Conservation (phyloP, 495 filamentous ascomycete species). For the Xylaria longipes region DNA sequence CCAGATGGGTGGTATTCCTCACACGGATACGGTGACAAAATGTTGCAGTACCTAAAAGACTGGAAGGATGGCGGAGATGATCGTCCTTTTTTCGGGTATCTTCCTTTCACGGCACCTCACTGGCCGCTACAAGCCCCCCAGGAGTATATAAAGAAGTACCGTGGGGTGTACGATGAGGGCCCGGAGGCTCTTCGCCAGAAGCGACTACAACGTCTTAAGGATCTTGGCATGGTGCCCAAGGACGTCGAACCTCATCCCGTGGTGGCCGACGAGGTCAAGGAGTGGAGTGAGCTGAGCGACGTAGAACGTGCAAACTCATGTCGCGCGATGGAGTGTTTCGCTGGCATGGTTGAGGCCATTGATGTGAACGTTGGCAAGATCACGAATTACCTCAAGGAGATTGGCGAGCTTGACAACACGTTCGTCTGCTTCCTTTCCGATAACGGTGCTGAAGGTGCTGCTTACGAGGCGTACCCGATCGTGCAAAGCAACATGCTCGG, state of each 20-base stretch:
- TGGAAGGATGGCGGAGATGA: constrained; percentile 58
- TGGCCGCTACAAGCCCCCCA: constrained; percentile 66
- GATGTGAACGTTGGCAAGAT: constrained; percentile 69
- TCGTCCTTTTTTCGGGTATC: constrained; percentile 65
- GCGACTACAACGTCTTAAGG: constrained; percentile 59
- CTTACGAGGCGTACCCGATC: constrained; percentile 68
- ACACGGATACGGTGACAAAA: constrained; percentile 61
- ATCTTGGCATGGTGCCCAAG: constrained; percentile 58
- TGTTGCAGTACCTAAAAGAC: constrained; percentile 61
- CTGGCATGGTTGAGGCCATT: constrained; percentile 69
- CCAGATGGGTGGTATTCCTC: constrained; percentile 65
- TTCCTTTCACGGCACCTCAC: constrained; percentile 67
- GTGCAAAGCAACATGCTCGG: constrained; percentile 55
- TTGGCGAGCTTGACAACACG: constrained; percentile 68
- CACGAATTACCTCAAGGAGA: constrained; percentile 62
- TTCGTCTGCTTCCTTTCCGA: constrained; percentile 70
- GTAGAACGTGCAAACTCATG: constrained; percentile 62
- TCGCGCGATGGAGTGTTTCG: constrained; percentile 65
- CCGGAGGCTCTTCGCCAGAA: constrained; percentile 61
- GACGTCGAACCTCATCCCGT: constrained; percentile 63
- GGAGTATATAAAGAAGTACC: constrained; percentile 61
- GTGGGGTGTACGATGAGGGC: constrained; percentile 63
- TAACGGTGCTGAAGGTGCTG: constrained; percentile 68
- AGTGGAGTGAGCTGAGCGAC: constrained; percentile 59
- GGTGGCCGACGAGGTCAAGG: constrained; percentile 62